These are phyloP conservation scores for Phytophthora sp. DNA, from an alignment of 352 stramenopile genomes.

Conservation along the genomic window DNA sequence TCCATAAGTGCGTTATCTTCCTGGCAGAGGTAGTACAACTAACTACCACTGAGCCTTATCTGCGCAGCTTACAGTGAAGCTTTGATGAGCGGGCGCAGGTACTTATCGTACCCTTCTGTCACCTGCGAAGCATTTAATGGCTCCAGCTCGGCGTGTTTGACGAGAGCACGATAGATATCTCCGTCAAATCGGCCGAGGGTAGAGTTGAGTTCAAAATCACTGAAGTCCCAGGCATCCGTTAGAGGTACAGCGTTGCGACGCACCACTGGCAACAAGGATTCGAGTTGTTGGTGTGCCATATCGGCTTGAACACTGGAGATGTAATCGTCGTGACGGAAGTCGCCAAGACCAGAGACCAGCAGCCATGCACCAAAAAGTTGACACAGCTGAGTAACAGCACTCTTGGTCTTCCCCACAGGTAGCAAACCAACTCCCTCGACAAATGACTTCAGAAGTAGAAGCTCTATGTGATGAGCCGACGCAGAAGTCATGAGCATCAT, in stretches of 20 bases:
- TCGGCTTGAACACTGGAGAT: slow-evolving; percentile 43
- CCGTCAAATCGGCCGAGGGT: slow-evolving; percentile 54
- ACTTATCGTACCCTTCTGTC: slow-evolving; percentile 45
- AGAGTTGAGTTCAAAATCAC: slow-evolving; percentile 66
- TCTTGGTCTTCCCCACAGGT: slow-evolving; percentile 27
- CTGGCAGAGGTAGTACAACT: no score
- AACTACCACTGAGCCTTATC: neutral
- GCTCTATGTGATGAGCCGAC: slow-evolving; percentile 47
- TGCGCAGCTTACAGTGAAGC: slow-evolving; percentile 13
- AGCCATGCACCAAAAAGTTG: slow-evolving; percentile 46
- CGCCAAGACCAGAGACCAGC: slow-evolving; percentile 42
- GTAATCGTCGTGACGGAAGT: slow-evolving; percentile 61
- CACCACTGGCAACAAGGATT: slow-evolving; percentile 36
- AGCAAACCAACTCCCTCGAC: slow-evolving; percentile 30
- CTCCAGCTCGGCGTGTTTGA: slow-evolving; percentile 39
- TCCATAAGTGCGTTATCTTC: no score
- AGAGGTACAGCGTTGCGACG: slow-evolving; percentile 50
- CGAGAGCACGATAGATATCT: slow-evolving; percentile 54
- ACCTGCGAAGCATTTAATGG: slow-evolving; percentile 54
- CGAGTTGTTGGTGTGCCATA: slow-evolving; percentile 33
- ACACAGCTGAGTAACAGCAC: slow-evolving; percentile 39
- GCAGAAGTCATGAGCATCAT: slow-evolving; percentile 56
- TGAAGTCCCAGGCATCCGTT: slow-evolving; percentile 47
- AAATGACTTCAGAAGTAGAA: slow-evolving; percentile 45
- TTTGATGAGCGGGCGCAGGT: slow-evolving; percentile 34